Conservation (phyloP, 257 asterid species). For the Salvia splendens region DNA sequence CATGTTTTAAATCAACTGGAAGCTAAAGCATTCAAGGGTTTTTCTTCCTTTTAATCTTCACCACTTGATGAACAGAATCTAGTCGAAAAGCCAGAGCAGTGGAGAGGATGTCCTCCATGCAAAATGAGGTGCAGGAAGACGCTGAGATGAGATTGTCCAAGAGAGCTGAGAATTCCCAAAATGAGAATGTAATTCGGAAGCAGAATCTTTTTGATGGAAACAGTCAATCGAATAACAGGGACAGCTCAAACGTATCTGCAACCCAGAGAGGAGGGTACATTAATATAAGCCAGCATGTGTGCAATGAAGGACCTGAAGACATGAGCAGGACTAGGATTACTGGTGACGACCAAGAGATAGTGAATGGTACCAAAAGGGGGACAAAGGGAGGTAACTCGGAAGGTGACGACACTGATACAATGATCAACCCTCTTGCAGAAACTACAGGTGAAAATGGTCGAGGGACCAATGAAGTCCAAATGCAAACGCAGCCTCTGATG, state of each 20-base stretch:
- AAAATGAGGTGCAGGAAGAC: constrained; percentile 31
- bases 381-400: constrained; percentile 27
- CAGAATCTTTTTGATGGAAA: constrained; percentile 33
- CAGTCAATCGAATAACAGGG: constrained; percentile 35
- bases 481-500: constrained; percentile 40
- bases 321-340: constrained; percentile 15
- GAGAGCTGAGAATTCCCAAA: constrained; percentile 33
- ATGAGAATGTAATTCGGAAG: constrained; percentile 35
- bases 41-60: constrained; percentile 7
- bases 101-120: constrained; percentile 33
- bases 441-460: constrained; percentile 33
- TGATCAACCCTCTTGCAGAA: constrained; percentile 19
- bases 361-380: constrained; percentile 22
- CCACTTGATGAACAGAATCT: constrained; percentile 32
- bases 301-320: constrained; percentile 32
- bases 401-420: constrained; percentile 24
- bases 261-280: constrained; percentile 30
- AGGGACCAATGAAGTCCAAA: constrained; percentile 36
- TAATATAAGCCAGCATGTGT: constrained; percentile 32
- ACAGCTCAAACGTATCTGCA: constrained; percentile 24
- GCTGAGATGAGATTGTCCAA: constrained; percentile 30
- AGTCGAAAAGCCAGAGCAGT: constrained; percentile 35
- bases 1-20: background rate
- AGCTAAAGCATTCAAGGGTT: background rate
- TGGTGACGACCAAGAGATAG: constrained; percentile 21